Percentiles rank a stretch among this genome's conserved stretches.
These are phyloP conservation scores for Debaryomyces prosopidis DNA, from an alignment of 805 yeast genomes.

Conservation along the genomic window DNA sequence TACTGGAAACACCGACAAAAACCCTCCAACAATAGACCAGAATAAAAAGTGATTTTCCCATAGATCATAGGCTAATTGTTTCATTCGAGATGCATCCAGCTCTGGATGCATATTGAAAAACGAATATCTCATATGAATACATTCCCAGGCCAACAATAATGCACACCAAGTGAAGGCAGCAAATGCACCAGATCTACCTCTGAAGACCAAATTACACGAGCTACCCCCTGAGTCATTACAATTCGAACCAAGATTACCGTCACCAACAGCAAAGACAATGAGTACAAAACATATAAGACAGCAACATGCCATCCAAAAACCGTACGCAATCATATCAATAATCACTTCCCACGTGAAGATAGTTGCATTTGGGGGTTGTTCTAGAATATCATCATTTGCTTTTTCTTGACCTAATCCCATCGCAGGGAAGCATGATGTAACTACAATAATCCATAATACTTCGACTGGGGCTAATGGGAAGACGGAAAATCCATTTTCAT, in stretches of 20 bases:
- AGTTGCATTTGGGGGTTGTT: constrained; percentile 35
- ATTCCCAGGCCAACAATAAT: constrained; percentile 80
- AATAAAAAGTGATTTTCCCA: constrained; percentile 77
- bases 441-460: constrained; percentile 76
- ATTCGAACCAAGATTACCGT: constrained; percentile 37
- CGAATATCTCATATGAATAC: constrained; percentile 69
- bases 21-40: constrained; percentile 77
- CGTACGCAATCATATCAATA: constrained; percentile 41
- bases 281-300: constrained; percentile 38
- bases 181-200: constrained; percentile 76
- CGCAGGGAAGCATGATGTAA: constrained; percentile 80
- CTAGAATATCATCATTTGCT: constrained; percentile 39
- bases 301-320: constrained; percentile 42
- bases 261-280: constrained; percentile 38
- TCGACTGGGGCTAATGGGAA: constrained; percentile 60
- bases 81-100: constrained; percentile 52
- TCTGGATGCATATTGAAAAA: constrained; percentile 71
- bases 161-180: constrained; percentile 88
- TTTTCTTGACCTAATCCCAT: constrained; percentile 69
- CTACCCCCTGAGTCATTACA: constrained; percentile 24
- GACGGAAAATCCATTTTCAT: constrained; percentile 31
- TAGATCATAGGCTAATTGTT: constrained; percentile 61
- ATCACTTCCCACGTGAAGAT: constrained; percentile 44
- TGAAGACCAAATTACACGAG: constrained; percentile 63
- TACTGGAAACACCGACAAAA: constrained; percentile 73